Evolutionary conservation across 1,139 yeast genomes (phyloP).

Genomic region (Debaryomycetaceae sp.): DNA sequence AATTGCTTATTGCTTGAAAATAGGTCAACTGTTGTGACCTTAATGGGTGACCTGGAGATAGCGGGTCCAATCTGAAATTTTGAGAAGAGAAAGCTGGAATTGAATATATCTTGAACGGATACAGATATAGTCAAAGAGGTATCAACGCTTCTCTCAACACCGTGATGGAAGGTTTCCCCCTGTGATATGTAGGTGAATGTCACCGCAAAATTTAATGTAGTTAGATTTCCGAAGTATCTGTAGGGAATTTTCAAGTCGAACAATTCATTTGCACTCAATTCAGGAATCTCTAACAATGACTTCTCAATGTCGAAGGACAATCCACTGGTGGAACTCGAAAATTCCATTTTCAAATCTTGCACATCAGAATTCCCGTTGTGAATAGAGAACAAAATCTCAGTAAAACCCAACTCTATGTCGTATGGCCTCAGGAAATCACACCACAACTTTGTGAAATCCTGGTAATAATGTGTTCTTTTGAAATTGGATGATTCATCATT

Average conservation of each 20-base stretch:
- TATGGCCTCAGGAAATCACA: slow-evolving; percentile 18
- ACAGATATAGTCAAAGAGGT: slow-evolving; percentile 59
- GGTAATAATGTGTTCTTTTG: slow-evolving; percentile 10
- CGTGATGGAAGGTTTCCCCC: slow-evolving; percentile 19
- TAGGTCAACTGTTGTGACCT: slow-evolving; percentile 46
- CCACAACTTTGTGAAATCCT: slow-evolving; percentile 18
- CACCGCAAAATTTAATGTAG: slow-evolving; percentile 25
- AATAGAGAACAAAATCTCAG: slow-evolving; percentile 17
- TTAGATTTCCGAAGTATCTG: slow-evolving; percentile 23
- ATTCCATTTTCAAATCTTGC: slow-evolving; percentile 11
- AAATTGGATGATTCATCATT: slow-evolving; percentile 2
- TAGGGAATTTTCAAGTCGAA: slow-evolving; percentile 20
- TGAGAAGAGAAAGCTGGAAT: slow-evolving; percentile 52
- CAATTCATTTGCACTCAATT: slow-evolving; percentile 15
- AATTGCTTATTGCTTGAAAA: slow-evolving; percentile 34
- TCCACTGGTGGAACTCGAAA: slow-evolving; percentile 17
- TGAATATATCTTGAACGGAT: slow-evolving; percentile 74
- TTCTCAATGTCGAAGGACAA: slow-evolving; percentile 10
- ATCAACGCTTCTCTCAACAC: slow-evolving; percentile 35
- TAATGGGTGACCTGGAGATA: slow-evolving; percentile 48
- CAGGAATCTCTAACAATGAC: slow-evolving; percentile 15
- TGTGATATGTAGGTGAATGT: slow-evolving; percentile 25
- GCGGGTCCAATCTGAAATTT: slow-evolving; percentile 67
- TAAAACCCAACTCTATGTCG: slow-evolving; percentile 19
- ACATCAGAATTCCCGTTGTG: slow-evolving; percentile 16